Evolutionary conservation across 139 green algal species (phyloP).

Genomic region (Gonium pectorale): DNA sequence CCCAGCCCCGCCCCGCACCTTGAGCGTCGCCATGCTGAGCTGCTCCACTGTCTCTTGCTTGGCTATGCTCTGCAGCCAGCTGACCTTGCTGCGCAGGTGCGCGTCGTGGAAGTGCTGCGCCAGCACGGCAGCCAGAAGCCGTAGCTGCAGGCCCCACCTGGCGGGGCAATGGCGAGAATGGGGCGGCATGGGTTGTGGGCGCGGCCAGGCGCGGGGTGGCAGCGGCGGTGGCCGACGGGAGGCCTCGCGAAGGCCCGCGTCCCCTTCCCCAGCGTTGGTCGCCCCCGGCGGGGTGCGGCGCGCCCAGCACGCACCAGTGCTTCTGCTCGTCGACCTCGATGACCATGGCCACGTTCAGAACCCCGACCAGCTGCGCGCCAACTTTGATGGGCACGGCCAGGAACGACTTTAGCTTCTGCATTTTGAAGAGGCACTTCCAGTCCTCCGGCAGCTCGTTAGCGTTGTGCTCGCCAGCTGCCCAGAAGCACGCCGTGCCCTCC

Average conservation of each 20-base stretch:
- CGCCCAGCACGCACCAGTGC: constrained; percentile 29
- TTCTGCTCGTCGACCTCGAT: constrained; percentile 52
- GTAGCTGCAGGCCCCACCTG: constrained; percentile 51
- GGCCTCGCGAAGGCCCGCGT: too few relatives aligned
- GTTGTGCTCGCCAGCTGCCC: constrained; percentile 48
- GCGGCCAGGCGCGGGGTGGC: not conserved
- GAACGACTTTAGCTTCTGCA: constrained; percentile 49
- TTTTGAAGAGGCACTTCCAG: constrained; percentile 51
- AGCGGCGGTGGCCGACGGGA: too few relatives aligned
- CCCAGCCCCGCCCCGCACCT: not conserved
- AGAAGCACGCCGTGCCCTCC: constrained; percentile 49
- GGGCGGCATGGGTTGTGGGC: not conserved
- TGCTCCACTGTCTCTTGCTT: constrained; percentile 50
- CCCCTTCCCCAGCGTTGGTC: too few relatives aligned
- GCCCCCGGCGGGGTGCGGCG: too few relatives aligned
- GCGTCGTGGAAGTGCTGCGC: constrained; percentile 50
- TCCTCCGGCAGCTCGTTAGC: constrained; percentile 48
- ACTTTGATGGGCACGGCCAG: constrained; percentile 53
- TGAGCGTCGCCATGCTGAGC: constrained; percentile 41
- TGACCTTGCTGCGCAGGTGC: constrained; percentile 44
- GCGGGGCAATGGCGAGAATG: too few relatives aligned
- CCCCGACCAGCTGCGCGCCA: constrained; percentile 41
- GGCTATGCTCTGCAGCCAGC: constrained; percentile 45
- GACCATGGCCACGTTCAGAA: constrained; percentile 50
- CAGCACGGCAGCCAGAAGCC: constrained; percentile 48